Percentiles rank a stretch among this genome's conserved stretches.
These are phyloP conservation scores for Hirsutella thompsonii DNA, from an alignment of 2,329 filamentous ascomycete genomes.

Conservation along the genomic window DNA sequence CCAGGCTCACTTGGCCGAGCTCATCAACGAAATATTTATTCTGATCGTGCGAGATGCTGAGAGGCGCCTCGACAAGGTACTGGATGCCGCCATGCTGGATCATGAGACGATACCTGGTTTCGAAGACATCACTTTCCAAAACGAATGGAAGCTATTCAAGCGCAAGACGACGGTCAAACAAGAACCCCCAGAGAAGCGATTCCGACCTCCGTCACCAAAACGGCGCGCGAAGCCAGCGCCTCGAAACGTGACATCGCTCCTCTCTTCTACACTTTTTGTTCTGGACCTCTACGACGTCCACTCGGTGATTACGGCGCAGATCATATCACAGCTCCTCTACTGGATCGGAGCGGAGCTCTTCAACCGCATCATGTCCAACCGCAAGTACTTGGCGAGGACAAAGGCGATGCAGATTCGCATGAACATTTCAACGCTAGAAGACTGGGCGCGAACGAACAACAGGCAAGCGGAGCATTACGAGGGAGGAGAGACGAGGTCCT, in stretches of 20 bases:
- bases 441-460: constrained; percentile 92
- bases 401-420: constrained; percentile 99
- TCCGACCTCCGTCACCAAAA: constrained; percentile 86
- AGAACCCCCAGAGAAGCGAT: constrained; percentile 80
- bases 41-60: constrained; percentile 94
- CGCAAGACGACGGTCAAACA: constrained; percentile 81
- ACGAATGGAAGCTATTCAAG: constrained; percentile 97
- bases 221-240: constrained; percentile 84
- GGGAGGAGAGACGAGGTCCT: constrained; percentile 72
- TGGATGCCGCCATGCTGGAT: constrained; percentile 89
- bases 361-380: constrained; percentile 94
- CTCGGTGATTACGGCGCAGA: constrained; percentile 87
- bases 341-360: constrained; percentile 96
- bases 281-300: constrained; percentile 98
- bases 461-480: constrained; percentile 92
- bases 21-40: constrained; percentile 97
- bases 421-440: constrained; percentile 91
- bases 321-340: constrained; percentile 84
- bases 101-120: constrained; percentile 97
- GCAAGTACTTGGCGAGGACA: constrained; percentile 85
- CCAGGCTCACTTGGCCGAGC: constrained; percentile 82
- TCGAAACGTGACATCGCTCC: constrained; percentile 85
- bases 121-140: constrained; percentile 91
- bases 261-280: constrained; percentile 93
- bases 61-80: constrained; percentile 85